Evolutionary conservation across 768 basidiomycete species (phyloP), one percentile per base, ranked within the genome.

Genomic region (Fistulinella prunicolor): DNA sequence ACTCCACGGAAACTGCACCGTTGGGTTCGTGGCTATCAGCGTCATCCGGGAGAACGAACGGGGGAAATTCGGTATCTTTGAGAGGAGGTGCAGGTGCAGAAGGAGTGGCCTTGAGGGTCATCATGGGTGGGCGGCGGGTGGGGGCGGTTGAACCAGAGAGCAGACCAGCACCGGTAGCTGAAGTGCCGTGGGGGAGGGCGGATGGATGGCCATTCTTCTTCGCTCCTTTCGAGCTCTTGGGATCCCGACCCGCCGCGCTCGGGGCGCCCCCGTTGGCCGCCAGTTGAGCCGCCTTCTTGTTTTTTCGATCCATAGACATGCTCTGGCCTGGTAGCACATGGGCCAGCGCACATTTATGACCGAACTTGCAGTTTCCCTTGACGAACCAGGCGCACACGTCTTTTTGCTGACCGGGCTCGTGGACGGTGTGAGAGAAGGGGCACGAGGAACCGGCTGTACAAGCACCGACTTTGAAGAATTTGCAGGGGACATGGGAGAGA

Each of bases 231-330:
- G 70, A 51, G 32, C 64, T 61, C 47, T 34, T 59, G 44, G 68
- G 53, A 40, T 71, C 61, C 38, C 70, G 54, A 16, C 61, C 57
- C 6, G 60, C 42, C 6, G 66, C 59, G 12, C 52, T 63, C 17
- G 72, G 65, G 13, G 64, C 72, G 6, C 73, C 71, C 3, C 70
- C 69, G 34, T 73, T 76, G 0, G 80, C 79, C 3, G 84, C 82
- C 24, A 78, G 64, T 59, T 91, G 89, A 0, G 90, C 90, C 13
- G 88, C 84, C 64, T 91, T 91, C 74, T 97, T 97, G 74, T 98
- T 97, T 79, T 96, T 95, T 58, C 94, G 74, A 62, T 98, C 95
- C 90, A 95, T 94, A 7, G 86, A 80, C 83, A 94, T 87, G 61
- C 79, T 85, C 71, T 98, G 93, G 9, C 94, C 95, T 1, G 95